phyloP scores from a whole-genome alignment of 305 asterid genomes.

The Euphrasia arctica region DNA sequence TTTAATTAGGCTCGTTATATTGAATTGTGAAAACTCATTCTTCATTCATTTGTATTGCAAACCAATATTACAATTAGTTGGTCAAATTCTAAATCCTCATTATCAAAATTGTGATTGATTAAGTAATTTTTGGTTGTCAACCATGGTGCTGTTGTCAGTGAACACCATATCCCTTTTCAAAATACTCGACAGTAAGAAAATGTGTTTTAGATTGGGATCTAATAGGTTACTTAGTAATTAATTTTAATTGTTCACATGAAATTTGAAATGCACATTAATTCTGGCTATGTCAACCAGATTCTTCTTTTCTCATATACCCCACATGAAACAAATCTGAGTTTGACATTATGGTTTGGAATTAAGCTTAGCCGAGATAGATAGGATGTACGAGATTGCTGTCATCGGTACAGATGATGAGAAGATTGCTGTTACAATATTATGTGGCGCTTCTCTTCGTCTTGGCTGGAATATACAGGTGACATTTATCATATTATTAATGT shows the following conservation, averaged over 20 bases:
- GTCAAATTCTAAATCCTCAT: no score
- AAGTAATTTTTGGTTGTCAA: no score
- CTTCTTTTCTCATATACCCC: conserved; percentile 17
- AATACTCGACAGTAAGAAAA: conserved; percentile 4
- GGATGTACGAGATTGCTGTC: conserved; percentile 82
- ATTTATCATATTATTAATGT: conserved; percentile 17
- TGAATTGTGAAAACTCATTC: no score
- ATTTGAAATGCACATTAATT: not conserved
- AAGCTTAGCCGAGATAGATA: conserved; percentile 98
- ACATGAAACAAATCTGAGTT: conserved; percentile 57
- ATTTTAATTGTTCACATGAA: conserved; percentile 11
- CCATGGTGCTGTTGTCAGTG: no score
- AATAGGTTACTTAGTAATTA: conserved; percentile 13
- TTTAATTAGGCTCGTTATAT: no score
- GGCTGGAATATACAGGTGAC: conserved; percentile 98
- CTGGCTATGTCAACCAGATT: conserved; percentile 18
- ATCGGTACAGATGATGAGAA: conserved; percentile 89
- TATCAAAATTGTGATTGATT: no score
- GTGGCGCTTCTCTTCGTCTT: conserved; percentile 94
- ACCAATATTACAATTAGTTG: no score
- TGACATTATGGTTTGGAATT: conserved; percentile 57
- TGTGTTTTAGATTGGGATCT: conserved; percentile 13
- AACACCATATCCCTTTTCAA: not conserved
- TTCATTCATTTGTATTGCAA: no score
- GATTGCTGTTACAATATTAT: conserved; percentile 86